Evolutionary conservation across 2,329 filamentous ascomycete species (phyloP), one percentile per base, ranked within the genome.

Genomic region (Exophiala lecanii-corni): DNA sequence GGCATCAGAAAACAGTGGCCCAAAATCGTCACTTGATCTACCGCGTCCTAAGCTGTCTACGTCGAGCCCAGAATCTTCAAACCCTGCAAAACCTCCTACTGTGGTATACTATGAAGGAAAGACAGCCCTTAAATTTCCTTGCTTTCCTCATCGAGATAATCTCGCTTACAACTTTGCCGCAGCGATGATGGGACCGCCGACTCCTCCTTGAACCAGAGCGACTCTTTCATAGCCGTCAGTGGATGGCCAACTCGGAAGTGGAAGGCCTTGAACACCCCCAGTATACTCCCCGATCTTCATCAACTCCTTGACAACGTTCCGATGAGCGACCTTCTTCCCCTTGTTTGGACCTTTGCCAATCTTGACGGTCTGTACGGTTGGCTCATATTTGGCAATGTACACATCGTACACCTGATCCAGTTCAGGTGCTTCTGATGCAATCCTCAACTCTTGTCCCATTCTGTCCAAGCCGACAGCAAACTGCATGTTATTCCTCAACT

Each of bases 231-330:
- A 41, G 13, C 42, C 46, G 26, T 49, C 46, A 19, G 37, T 45
- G 7, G 23, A 6, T 25, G 28, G 41, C 9, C 20, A 28, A 9
- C 17, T 25, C 4, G 49, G 49, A 21, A 52, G 21, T 5, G 13
- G 17, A 13, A 52, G 20, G 9, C 15, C 13, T n/a, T 35, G 20
- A 37, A 49, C 39, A 3, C 48, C 50, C 9, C 50, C 50, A 18
- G 13, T 41, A 47, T 47, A 53, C 37, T 51, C 44, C 5, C 47
- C 48, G 21, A 53, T 38, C 41, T 51, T 48, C 41, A 39, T 36
- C 36, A 53, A 18, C 28, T 51, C 50, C 23, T 35, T 51, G 5
- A 53, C 50, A 9, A 53, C 32, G 31, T 53, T 53, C 16, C 45
- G 41, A 35, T 51, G 45, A 5, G 47, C 40, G 10, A 53, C 41